These are phyloP conservation scores for Mycena leptocephala DNA, from an alignment of 768 basidiomycete species.

Conservation along the genomic window DNA sequence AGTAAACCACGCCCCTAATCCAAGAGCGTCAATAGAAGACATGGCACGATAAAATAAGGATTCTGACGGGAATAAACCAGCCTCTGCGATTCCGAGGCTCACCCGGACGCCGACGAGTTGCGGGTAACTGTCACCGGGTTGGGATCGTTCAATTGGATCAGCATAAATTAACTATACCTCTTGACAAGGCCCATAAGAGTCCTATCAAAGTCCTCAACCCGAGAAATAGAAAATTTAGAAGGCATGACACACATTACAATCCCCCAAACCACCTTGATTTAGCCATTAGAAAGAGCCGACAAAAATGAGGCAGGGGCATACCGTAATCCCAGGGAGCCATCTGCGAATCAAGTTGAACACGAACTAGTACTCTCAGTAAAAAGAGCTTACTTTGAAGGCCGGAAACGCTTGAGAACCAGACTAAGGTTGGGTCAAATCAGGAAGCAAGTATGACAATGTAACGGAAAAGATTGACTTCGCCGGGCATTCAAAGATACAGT, in stretches of 20 bases:
- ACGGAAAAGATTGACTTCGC: slow-evolving; percentile 67
- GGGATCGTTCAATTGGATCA: neutral
- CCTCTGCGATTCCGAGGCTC: slow-evolving; percentile 78
- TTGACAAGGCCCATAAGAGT: slow-evolving; percentile 80
- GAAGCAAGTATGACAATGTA: slow-evolving; percentile 25
- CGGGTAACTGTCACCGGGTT: slow-evolving; percentile 61
- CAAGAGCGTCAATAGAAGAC: neutral
- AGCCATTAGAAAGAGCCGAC: neutral
- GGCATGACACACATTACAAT: slow-evolving; percentile 65
- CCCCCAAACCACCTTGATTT: slow-evolving; percentile 72
- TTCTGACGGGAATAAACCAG: slow-evolving; percentile 73
- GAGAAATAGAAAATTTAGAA: neutral
- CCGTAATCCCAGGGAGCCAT: slow-evolving; percentile 81
- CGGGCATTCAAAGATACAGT: slow-evolving; percentile 79
- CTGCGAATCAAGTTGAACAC: slow-evolving; percentile 38
- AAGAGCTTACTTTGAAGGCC: slow-evolving; percentile 70
- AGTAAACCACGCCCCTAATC: slow-evolving; percentile 74
- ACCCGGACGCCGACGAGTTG: slow-evolving; percentile 73
- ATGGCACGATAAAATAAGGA: neutral
- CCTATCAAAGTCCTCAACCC: slow-evolving; percentile 49
- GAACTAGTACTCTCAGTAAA: neutral
- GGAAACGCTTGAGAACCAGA: slow-evolving; percentile 73
- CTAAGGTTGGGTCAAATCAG: slow-evolving; percentile 40
- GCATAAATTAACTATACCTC: slow-evolving; percentile 55
- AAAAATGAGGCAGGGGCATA: slow-evolving; percentile 42